Evolutionary conservation across 1,284 basidiomycete species (phyloP).

Genomic region (Cryptococcus depauperatus): DNA sequence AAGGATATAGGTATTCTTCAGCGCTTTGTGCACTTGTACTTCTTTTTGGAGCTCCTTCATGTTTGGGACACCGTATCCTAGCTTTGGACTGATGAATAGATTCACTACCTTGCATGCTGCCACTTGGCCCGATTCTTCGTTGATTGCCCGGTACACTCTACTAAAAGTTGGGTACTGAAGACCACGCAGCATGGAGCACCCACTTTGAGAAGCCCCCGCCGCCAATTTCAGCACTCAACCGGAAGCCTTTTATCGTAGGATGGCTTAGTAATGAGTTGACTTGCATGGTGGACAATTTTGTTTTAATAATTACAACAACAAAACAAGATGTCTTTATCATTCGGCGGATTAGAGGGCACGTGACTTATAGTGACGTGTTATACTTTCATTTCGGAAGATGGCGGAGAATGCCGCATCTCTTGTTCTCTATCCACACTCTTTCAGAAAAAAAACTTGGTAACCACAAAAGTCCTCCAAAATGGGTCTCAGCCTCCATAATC

Average conservation of each 20-base stretch:
- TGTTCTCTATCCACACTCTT: too few relatives aligned
- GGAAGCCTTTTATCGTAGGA: constrained; percentile 53
- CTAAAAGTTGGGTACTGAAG: not conserved
- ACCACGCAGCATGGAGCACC: constrained; percentile 17
- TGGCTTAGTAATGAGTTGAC: too few relatives aligned
- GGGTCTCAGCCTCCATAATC: constrained; percentile 17
- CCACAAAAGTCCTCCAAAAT: not conserved
- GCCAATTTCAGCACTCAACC: constrained; percentile 65
- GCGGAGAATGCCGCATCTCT: too few relatives aligned
- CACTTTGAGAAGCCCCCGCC: constrained; percentile 78
- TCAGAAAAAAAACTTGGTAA: too few relatives aligned
- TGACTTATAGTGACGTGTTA: too few relatives aligned
- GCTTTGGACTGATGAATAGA: constrained; percentile 43
- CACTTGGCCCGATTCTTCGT: constrained; percentile 53
- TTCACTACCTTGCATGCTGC: constrained; percentile 79
- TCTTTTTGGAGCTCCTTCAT: constrained; percentile 84
- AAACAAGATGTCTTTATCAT: too few relatives aligned
- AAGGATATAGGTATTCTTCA: constrained; percentile 77
- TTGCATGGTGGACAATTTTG: too few relatives aligned
- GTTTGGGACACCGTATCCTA: constrained; percentile 33
- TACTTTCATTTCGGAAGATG: too few relatives aligned
- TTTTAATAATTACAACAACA: too few relatives aligned
- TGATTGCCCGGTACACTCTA: constrained; percentile 73
- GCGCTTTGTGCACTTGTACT: constrained; percentile 75
- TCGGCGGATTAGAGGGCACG: too few relatives aligned